Evolutionary conservation across 805 yeast genomes (phyloP), one percentile per base, ranked within the genome.

Genomic region (Starmera dryadoides): DNA sequence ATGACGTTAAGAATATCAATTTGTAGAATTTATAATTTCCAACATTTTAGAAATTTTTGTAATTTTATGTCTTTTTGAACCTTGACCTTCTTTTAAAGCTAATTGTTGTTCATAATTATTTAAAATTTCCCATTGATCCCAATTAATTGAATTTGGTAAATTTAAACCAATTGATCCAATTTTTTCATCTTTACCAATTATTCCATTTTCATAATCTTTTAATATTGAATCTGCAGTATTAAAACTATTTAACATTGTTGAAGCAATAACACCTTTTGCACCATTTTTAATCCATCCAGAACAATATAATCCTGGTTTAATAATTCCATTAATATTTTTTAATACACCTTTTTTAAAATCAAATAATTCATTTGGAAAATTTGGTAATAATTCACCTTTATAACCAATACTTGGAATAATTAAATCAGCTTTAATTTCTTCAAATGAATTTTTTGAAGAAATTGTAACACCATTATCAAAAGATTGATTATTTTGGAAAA

Each of bases 281-380:
- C 95, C 95, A 37, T 75, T 79, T 41, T 83, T 77, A 35, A 88
- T 80, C 98, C 98, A 93, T 0, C 98, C 98, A 8, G 88, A 67
- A 2, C 85, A 79, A 50, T 88, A 91, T 42, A 86, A 62, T 0
- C 86, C 82, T 2, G 55, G 63, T 56, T 48, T 9, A 66, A 40
- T 0, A 72, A 71, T 30, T 73, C 80, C 82, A 18, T 66, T 55
- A 1, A 49, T 43, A 41, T 73, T 77, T 1, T 65, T 60, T 11
- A 78, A 60, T n/a, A 64, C 58, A 2, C 81, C 80, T 12, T 52
- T 53, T 3, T 42, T 40, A 1, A 29, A 25, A 44, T 75, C 73
- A 52, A 79, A 81, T 1, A 70, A 41, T 3, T 70, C 73, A 4
- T 68, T 65, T 34, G 83, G 71, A 16, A 49, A 29, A 4, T 82